Evolutionary conservation across 1,284 basidiomycete species (phyloP), one percentile per base, ranked within the genome.

Genomic region (Ustilago loliicola): DNA sequence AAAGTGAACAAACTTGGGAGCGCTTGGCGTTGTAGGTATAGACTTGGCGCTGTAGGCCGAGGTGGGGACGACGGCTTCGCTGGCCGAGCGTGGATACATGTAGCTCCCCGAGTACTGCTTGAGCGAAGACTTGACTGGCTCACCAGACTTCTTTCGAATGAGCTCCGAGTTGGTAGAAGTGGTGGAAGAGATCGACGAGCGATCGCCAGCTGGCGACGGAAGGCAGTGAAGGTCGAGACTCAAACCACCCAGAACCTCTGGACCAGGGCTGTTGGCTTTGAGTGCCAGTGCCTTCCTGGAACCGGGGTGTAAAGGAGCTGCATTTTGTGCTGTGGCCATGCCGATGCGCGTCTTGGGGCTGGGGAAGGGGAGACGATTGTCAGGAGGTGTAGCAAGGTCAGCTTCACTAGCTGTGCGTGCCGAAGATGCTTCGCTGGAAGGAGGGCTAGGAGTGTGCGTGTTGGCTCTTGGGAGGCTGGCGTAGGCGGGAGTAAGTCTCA

Each of bases 121-220:
- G 80, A 98, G 90, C 2, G 95, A 95, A 2, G 94, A 92, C 87
- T 95, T 95, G 84, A 98, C 91, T 1, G 94, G 91, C 87, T 97
- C 93, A 36, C 95, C 94, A 27, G 94, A 94, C 88, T 97, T 97
- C 87, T 96, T 97, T 66, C 94, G 91, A 38, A 93, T 88, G 65
- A 92, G 84, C 2, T 83, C 79, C 15, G 69, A 68, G 40, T 62
- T 70, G 25, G 80, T 68, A 15, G 73, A 77, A 25, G 69, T 59
- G 25, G 61, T 58, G 30, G 75, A 64, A 0, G 79, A 79, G 51
- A 77, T 77, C 13, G 73, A 71, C 0, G 65, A 55, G 11, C 69
- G 68, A 21, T 77, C 69, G 23, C 65, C 73, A 11, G 69, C 68
- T 19, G 83, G 82, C 17, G 74, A 70, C 23, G 81, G 79, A 56